phyloP scores from a whole-genome alignment of 768 basidiomycete species.

The Coprinopsis marcescibilis region DNA sequence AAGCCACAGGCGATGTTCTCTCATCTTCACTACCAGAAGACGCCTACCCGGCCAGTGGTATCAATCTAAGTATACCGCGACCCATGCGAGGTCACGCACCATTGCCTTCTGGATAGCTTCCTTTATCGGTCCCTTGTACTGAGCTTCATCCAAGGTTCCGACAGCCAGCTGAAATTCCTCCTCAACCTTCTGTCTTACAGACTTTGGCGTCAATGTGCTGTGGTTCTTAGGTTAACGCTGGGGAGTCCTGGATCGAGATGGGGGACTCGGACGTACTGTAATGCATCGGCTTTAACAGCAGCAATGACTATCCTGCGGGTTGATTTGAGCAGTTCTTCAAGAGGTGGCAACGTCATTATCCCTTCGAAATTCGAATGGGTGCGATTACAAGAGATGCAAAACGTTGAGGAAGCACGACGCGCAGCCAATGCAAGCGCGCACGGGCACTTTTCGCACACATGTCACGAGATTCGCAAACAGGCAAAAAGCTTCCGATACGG shows the following conservation, averaged over 20 bases:
- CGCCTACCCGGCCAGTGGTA: neutral
- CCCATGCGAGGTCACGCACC: slow-evolving; percentile 18
- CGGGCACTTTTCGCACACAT: too few relatives aligned
- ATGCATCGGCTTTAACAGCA: neutral
- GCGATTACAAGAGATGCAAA: too few relatives aligned
- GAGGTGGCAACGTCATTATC: neutral
- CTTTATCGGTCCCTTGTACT: slow-evolving; percentile 46
- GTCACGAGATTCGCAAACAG: neutral
- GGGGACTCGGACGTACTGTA: neutral
- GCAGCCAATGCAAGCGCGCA: too few relatives aligned
- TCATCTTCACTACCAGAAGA: slow-evolving; percentile 11
- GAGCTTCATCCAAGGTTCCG: slow-evolving; percentile 35
- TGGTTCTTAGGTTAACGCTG: neutral
- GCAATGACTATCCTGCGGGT: neutral
- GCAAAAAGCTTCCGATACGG: slow-evolving; percentile 18
- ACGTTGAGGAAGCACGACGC: too few relatives aligned
- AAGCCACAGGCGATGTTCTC: slow-evolving; percentile 2
- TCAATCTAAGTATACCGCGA: neutral
- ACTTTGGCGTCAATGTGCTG: slow-evolving; percentile 43
- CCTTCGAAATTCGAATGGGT: too few relatives aligned
- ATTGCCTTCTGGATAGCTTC: slow-evolving; percentile 31
- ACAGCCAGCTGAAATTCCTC: slow-evolving; percentile 35
- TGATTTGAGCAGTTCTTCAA: neutral
- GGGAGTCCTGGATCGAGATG: neutral
- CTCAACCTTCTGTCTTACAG: slow-evolving; percentile 49